Evolutionary conservation across 2,329 filamentous ascomycete species (phyloP).

Genomic region (Alternaria gaisen): DNA sequence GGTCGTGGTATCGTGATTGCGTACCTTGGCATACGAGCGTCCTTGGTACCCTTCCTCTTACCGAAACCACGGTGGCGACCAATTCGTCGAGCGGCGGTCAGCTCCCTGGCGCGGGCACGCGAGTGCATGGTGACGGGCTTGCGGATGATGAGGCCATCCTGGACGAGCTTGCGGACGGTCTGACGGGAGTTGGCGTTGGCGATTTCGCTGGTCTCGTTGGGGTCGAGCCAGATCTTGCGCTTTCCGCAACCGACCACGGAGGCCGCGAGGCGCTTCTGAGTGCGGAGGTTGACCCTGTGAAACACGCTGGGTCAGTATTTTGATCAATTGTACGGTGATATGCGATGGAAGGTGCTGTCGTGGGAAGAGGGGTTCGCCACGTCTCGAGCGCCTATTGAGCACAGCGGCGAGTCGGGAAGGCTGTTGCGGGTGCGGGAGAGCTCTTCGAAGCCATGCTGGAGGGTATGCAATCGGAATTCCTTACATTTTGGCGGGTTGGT

Average conservation of each 20-base stretch:
- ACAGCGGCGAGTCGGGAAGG: constrained; percentile 32
- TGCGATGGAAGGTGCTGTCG: constrained; percentile 28
- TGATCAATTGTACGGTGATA: constrained; percentile 29
- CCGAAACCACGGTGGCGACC: constrained; percentile 98
- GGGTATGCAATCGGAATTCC: constrained; percentile 34
- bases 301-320: constrained; percentile 43
- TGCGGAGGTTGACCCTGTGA: constrained; percentile 96
- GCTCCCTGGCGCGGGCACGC: constrained; percentile 91
- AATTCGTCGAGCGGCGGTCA: constrained; percentile 92
- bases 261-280: constrained; percentile 99
- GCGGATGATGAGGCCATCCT: constrained; percentile 99
- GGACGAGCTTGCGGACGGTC: constrained; percentile 99
- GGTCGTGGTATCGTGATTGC: constrained; percentile 47
- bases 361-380: constrained; percentile 50
- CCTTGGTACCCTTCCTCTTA: constrained; percentile 99
- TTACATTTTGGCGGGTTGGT: constrained; percentile 56
- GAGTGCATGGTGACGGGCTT: constrained; percentile 99
- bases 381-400: constrained; percentile 34
- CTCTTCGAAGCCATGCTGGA: constrained; percentile 24
- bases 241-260: constrained; percentile 98
- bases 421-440: constrained; percentile 28
- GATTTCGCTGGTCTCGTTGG: constrained; percentile 99
- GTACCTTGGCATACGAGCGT: constrained; percentile 98
- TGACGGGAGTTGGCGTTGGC: constrained; percentile 99
- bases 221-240: constrained; percentile 99